Conservation (phyloP, 2,329 filamentous ascomycete genomes). For the Fusarium torulosum region DNA sequence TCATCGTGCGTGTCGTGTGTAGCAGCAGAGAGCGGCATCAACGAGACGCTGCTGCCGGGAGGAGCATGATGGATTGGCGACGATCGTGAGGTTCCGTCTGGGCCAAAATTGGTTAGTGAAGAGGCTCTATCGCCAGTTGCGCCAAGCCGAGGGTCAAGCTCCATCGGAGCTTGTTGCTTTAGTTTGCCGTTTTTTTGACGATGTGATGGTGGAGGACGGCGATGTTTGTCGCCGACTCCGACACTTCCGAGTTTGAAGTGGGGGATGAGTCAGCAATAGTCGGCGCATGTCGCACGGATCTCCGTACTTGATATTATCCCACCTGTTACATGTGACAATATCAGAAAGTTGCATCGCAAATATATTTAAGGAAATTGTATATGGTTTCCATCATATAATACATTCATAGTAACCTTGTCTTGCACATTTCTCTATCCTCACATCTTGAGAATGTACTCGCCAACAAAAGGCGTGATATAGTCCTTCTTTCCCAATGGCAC, state of each 20-base stretch:
- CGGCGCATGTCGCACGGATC: conserved; percentile 26
- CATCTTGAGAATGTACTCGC: conserved; percentile 36
- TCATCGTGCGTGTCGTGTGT: conserved; percentile 29
- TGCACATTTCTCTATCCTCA: not conserved
- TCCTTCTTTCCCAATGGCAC: conserved; percentile 71
- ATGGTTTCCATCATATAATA: too few species aligned
- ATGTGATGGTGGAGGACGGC: conserved; percentile 45
- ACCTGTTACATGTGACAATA: too few species aligned
- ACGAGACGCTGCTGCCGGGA: conserved; percentile 1
- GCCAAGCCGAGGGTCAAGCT: conserved; percentile 52
- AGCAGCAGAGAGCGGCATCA: conserved; percentile 32
- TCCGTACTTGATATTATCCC: conserved; percentile 1
- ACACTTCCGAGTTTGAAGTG: conserved; percentile 28
- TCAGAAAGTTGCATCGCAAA: not conserved
- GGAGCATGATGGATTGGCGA: conserved; percentile 38
- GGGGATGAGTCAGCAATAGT: conserved; percentile 38
- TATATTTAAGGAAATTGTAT: not conserved
- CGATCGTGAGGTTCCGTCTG: conserved; percentile 30
- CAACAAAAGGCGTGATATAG: conserved; percentile 55
- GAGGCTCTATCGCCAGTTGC: conserved; percentile 44
- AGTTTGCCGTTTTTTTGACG: conserved; percentile 31
- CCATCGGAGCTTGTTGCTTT: conserved; percentile 47
- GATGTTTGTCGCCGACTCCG: conserved; percentile 51
- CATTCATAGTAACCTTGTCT: too few species aligned
- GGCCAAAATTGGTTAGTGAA: conserved; percentile 24